Evolutionary conservation across 2,329 filamentous ascomycete genomes (phyloP).

Genomic region (Calonectria naviculata): DNA sequence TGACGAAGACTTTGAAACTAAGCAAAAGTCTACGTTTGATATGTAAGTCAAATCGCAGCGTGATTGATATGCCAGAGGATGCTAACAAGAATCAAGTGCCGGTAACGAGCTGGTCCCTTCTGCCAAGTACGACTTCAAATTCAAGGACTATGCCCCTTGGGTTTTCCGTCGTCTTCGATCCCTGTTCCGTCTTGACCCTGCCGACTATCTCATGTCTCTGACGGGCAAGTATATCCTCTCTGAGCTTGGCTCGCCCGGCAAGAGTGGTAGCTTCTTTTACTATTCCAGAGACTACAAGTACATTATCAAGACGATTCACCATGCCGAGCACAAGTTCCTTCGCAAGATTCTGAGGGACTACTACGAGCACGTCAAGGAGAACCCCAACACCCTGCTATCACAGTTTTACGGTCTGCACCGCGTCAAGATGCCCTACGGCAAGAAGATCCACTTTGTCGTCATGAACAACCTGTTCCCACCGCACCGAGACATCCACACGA

Average conservation of each 20-base stretch:
- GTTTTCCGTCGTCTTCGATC: conserved; percentile 93
- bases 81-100: conserved; percentile 66
- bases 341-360: conserved; percentile 90
- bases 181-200: conserved; percentile 91
- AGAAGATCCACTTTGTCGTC: conserved; percentile 99
- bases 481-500: conserved; percentile 96
- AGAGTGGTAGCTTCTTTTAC: conserved; percentile 99
- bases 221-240: conserved; percentile 99
- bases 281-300: conserved; percentile 99
- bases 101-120: conserved; percentile 98
- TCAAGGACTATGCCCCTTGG: conserved; percentile 99
- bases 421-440: conserved; percentile 97
- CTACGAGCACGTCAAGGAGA: conserved; percentile 90
- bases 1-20: conserved; percentile 90
- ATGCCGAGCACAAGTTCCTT: conserved; percentile 90
- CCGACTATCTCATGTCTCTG: conserved; percentile 97
- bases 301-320: conserved; percentile 99
- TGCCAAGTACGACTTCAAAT: conserved; percentile 99
- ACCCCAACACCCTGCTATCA: conserved; percentile 95
- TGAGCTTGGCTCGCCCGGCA: conserved; percentile 95
- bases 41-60: conserved; percentile 76
- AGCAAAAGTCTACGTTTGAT: conserved; percentile 99
- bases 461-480: conserved; percentile 99
- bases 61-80: background rate
- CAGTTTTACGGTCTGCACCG: conserved; percentile 98